Conservation (phyloP, 1,139 yeast genomes). For the Suhomyces bolitotheri region DNA sequence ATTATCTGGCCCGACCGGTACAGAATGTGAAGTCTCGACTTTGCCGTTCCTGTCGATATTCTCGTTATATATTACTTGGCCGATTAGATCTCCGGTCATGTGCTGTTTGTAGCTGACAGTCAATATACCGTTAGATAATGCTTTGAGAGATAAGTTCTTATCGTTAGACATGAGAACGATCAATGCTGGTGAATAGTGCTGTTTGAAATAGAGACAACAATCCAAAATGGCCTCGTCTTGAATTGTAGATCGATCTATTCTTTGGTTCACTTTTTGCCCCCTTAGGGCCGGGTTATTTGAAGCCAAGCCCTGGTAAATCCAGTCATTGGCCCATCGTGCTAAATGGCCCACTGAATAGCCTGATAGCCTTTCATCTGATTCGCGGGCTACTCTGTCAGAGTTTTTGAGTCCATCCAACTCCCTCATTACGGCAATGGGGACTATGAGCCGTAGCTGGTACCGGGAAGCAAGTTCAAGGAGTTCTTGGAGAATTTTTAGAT, state of each 20-base stretch:
- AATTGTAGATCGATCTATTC: conserved; percentile 36
- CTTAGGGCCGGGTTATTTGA: conserved; percentile 48
- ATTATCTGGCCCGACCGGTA: background rate
- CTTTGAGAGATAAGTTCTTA: conserved; percentile 76
- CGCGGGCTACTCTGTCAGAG: conserved; percentile 22
- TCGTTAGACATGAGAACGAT: conserved; percentile 78
- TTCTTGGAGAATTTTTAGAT: conserved; percentile 55
- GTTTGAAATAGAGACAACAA: conserved; percentile 69
- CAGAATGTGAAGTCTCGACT: background rate
- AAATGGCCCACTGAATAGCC: conserved; percentile 49
- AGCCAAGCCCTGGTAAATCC: conserved; percentile 71
- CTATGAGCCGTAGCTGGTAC: conserved; percentile 52
- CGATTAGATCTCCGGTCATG: conserved; percentile 64
- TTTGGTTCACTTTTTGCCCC: conserved; percentile 66
- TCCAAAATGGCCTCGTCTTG: conserved; percentile 88
- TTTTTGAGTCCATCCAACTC: conserved; percentile 82
- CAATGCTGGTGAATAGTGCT: conserved; percentile 40
- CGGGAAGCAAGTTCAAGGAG: conserved; percentile 40
- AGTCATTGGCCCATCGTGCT: conserved; percentile 76
- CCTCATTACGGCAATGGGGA: conserved; percentile 68
- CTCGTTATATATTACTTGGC: conserved; percentile 49
- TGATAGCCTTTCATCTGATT: conserved; percentile 14
- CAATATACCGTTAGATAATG: conserved; percentile 62
- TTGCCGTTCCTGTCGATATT: conserved; percentile 26
- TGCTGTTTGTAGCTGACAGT: conserved; percentile 65